Evolutionary conservation across 148 eudicot species (phyloP), one percentile per base, ranked within the genome.

Genomic region (Nepenthes mirabilis): DNA sequence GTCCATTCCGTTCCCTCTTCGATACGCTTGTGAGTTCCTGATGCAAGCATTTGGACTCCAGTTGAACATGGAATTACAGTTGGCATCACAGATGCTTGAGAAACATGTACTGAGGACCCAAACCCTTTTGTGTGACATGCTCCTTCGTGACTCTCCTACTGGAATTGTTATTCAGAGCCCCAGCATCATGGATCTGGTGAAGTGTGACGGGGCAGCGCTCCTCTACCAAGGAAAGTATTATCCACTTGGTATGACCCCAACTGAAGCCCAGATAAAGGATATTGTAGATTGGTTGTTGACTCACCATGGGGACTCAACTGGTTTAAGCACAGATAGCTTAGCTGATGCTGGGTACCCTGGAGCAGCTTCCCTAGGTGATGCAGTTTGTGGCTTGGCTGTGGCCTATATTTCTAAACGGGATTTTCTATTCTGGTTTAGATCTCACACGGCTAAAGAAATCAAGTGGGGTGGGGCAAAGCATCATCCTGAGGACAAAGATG

Each of bases 391-490:
- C 33, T 88, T 93, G 95, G 96, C 99, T 1, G 96, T 84, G 63
- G 96, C 99, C n/a, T 77, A 70, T 73, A 86, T 93, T 43, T 88
- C 87, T 50, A 69, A 82, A 57, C 66, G 70, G 40, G 96, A 93
- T 78, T 88, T 74, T 62, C 80, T 93, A 56, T 93, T 93, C 66
- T 93, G 99, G 99, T 93, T 93, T 37, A 67, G 96, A 14, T 88
- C 96, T 34, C 91, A 86, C 60, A 84, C 96, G 0, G 91, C 77
- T 0, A 86, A 93, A 65, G 99, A 89, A 79, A 81, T 89, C 52
- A 93, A 89, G 65, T 93, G 99, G 96, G 99, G 96, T 36, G 99
- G 99, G 6, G 96, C 91, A 47, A 89, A 84, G 65, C 96, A 89
- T 75, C 95, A 89, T 65, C 91, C 99, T 0, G 76, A 84, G 73